Evolutionary conservation across 225 moss, liverwort and hornwort species (phyloP).

Genomic region (Takakia lepidozioides): DNA sequence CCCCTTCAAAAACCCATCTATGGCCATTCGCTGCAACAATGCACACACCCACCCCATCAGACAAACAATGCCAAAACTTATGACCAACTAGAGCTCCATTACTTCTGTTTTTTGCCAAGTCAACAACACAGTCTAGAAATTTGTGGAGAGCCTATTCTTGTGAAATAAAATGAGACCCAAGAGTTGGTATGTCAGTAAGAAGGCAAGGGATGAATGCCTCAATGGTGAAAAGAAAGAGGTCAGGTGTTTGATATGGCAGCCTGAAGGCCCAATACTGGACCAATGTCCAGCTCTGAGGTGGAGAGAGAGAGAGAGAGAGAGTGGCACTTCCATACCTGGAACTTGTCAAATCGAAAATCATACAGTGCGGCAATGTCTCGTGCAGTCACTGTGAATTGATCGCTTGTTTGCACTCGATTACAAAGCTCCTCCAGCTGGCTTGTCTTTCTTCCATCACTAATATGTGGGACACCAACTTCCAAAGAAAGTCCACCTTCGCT

Average conservation of each 20-base stretch:
- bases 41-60: no score
- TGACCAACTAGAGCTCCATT: not conserved
- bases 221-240: not conserved
- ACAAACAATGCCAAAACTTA: not conserved
- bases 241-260: no score
- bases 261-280: no score
- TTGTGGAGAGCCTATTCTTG: no score
- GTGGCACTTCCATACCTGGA: constrained; percentile 29
- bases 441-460: constrained; percentile 23
- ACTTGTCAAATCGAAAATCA: constrained; percentile 70
- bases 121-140: not conserved
- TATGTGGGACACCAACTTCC: no score
- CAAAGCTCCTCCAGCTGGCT: constrained; percentile 47
- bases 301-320: not conserved
- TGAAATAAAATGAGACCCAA: no score
- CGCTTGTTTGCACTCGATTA: constrained; percentile 58
- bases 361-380: constrained; percentile 62
- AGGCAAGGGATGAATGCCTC: not conserved
- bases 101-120: not conserved
- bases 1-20: constrained; percentile 70
- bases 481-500: not conserved
- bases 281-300: not conserved
- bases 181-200: no score
- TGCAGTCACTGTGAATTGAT: constrained; percentile 53
- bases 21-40: constrained; percentile 73